These are phyloP conservation scores for Closterium sp. DNA, from an alignment of 139 green algal genomes.

Conservation along the genomic window DNA sequence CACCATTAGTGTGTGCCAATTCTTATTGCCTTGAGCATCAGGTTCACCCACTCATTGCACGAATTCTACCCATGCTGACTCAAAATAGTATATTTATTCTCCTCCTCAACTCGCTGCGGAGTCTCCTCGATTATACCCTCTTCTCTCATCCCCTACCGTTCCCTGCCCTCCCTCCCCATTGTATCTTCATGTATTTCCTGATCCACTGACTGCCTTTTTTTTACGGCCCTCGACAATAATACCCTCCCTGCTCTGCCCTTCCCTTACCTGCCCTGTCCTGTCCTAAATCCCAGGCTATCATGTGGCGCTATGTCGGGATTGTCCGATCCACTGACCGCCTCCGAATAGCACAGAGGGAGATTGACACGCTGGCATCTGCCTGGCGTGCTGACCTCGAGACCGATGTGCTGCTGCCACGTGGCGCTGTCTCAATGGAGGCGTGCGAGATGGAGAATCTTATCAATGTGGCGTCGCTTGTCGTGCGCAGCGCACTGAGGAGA, in stretches of 20 bases:
- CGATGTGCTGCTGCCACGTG: neutral
- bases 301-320: slow-evolving; percentile 90
- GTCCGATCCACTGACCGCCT: slow-evolving; percentile 72
- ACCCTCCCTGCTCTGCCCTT: neutral
- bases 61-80: too few species aligned
- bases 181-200: too few species aligned
- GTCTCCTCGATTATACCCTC: too few species aligned
- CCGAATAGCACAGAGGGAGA: slow-evolving; percentile 60
- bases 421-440: slow-evolving; percentile 50
- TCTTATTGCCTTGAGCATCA: too few species aligned
- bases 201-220: too few species aligned
- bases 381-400: slow-evolving; percentile 9
- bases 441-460: slow-evolving; percentile 89
- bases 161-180: too few species aligned
- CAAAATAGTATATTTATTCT: too few species aligned
- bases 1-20: too few species aligned
- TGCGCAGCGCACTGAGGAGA: slow-evolving; percentile 76
- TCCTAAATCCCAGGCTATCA: slow-evolving; percentile 55
- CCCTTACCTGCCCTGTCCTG: neutral
- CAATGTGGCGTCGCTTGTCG: slow-evolving; percentile 78
- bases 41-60: too few species aligned
- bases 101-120: too few species aligned
- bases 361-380: slow-evolving; percentile 79
- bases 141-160: too few species aligned
- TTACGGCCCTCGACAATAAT: too few species aligned